Evolutionary conservation across 192 early-diverging fungal genomes (phyloP), one percentile per base, ranked within the genome.

Genomic region (Coemansia sp.): DNA sequence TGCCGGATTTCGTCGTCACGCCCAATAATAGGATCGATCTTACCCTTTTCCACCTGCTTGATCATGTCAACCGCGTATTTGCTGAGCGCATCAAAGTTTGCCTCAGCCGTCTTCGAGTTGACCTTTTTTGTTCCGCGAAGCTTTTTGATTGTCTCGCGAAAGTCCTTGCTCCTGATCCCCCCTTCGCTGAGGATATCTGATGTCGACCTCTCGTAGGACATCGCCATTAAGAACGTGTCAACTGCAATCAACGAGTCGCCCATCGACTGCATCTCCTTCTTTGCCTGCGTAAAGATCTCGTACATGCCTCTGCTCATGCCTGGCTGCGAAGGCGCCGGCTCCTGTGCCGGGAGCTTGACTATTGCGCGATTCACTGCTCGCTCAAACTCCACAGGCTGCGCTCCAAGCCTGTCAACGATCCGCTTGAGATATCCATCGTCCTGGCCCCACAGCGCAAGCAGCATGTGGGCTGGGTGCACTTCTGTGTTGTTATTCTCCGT

Each of bases 1-100:
- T 95, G 87, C 13, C 96, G 86, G 76, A 97, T 98, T 72, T 97
- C 96, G 38, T 98, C 95, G 74, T 97, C 96, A 37, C 97, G 89
- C 20, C 96, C 96, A 77, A 99, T 96, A 57, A 95, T 91, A 0
- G 97, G 97, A 76, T 99, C 97, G 10, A 99, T 87, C 76, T 98
- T 97, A 25, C 95, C 96, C 11, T 84, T 81, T 63, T 92, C 86
- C 22, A 94, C 96, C 67, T 92, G 75, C 16, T 83, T 84, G 20
- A 93, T 87, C 79, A 99, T 81, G 63, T 99, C 94, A 61, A 96
- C 81, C 5, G 94, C 94, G 77, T 99, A 99, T 76, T 99, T 99
- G 66, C 83, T 87, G 14, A 99, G 87, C 19, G 95, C 94, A 43
- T 98, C 96, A 72, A 93, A 97, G 43, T 86, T 90, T 6, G 88